Evolutionary conservation across 2,329 filamentous ascomycete genomes (phyloP), one percentile per base, ranked within the genome.

Genomic region (Pseudogymnoascus pannorum): DNA sequence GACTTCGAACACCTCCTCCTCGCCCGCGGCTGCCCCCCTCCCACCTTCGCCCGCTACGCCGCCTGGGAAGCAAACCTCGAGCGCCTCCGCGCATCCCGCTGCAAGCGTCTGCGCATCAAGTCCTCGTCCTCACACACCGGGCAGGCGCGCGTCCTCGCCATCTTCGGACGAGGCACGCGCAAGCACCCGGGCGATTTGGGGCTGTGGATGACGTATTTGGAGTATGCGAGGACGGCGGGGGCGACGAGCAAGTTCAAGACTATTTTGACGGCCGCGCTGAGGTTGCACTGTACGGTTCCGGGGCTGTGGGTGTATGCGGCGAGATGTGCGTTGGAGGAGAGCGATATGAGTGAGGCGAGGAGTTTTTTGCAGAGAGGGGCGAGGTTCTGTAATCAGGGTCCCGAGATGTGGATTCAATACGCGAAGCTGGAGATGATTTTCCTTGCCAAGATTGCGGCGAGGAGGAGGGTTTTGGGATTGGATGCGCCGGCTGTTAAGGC

Each of bases 1-100:
- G 89, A 95, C 69, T 95, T 92, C 73, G 94, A 99, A 74, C 93
- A 97, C 76, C 88, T 87, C 62, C 84, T 97, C 67, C 89, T 96
- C 64, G 87, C 91, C 2, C 87, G 91, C 22, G 91, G 92, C 57
- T 87, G 87, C 64, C 83, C 84, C 42, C 83, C 92, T 0, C 76
- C 82, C 63, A 91, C 97, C 72, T 97, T 91, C 77, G 86, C 90
- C 60, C 84, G 87, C 67, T 99, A 97, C 77, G 88, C 89, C 51
- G 84, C 79, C 61, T 88, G 85, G 84, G 86, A 89, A 70, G 80
- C 81, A 64, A 84, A 82, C 24, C 80, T 89, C 62, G 91, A 97
- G 69, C 76, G 83, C 2, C 82, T 97, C 42, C 88, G 92, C 62
- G 83, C 84, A 67, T 96, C 96, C 76, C 86, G 93, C 66, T 89